Evolutionary conservation across 2,329 filamentous ascomycete genomes (phyloP), one percentile per base, ranked within the genome.

Genomic region (Neonectria hederae): DNA sequence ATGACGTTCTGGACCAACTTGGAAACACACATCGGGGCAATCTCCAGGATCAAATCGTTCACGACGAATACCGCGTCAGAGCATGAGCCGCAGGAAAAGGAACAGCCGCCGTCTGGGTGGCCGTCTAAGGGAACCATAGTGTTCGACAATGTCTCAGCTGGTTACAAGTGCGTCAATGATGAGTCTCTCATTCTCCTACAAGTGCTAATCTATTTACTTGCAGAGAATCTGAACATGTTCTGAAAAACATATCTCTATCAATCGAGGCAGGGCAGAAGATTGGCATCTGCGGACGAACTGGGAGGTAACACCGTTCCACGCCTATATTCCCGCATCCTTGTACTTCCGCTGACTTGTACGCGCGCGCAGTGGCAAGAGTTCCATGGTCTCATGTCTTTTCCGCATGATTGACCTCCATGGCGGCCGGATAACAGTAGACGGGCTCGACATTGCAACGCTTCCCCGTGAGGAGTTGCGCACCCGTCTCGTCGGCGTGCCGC

Each of bases 41-140:
- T 76, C 6, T 61, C 72, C 3, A 63, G 73, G 7, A 66, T 74
- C 9, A 70, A 62, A n/a, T 60, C 63, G 0, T 74, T 74, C 26
- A 68, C 65, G 0, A 22, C 63, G 0, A 9, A 66, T 0, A 70
- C 69, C 2, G 40, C n/a, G 0, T 65, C 58, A 0, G 71, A 74
- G 14, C 59, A 68, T 6, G 62, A 68, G 19, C 58, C 60, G 1
- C 60, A 64, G 26, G 68, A 71, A 21, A 65, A 43, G 3, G 54
- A 68, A 6, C 56, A 70, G 2, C 61, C 67, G 30, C 90, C 92
- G 8, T 90, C 92, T 59, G 90, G 90, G 74, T 97, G 94, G 94
- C 94, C 94, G 13, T 87, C 92, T 19, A 86, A 92, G 70, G 94
- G 94, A 54, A 89, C 89, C 59, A 89, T 97, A 19, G 85, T 90